These are phyloP conservation scores for Phylloporus gajari DNA, from an alignment of 1,284 basidiomycete species.

Conservation along the genomic window DNA sequence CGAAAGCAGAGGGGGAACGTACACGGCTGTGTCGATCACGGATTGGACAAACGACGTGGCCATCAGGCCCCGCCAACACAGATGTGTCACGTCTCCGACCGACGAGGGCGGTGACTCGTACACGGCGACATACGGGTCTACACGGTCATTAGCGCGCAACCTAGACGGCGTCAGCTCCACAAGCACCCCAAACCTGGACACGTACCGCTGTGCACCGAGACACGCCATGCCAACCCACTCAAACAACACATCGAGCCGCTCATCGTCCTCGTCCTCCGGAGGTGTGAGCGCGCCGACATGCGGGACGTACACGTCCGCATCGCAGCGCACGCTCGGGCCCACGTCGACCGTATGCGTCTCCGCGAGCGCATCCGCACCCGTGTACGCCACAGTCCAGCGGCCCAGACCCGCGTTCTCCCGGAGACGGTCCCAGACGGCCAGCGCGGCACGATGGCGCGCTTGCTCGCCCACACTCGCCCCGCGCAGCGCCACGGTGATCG, in stretches of 20 bases:
- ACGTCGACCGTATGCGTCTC: constrained; percentile 9
- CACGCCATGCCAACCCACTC: constrained; percentile 78
- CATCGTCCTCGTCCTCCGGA: constrained; percentile 15
- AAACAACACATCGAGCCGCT: constrained; percentile 57
- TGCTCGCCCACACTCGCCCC: constrained; percentile 44
- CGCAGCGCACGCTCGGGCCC: constrained; percentile 28
- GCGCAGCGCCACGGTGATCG: constrained; percentile 56
- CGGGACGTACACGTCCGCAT: constrained; percentile 50
- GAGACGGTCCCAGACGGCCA: constrained; percentile 54
- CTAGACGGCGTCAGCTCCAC: constrained; percentile 32
- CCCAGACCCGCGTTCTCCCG: constrained; percentile 46
- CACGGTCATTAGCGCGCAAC: constrained; percentile 51
- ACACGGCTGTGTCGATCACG: constrained; percentile 58
- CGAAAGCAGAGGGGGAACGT: constrained; percentile 4
- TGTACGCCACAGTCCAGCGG: constrained; percentile 58
- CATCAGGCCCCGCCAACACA: constrained; percentile 71
- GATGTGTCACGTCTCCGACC: constrained; percentile 58
- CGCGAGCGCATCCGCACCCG: neutral
- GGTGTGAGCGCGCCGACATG: constrained; percentile 36
- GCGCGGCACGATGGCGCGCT: constrained; percentile 47
- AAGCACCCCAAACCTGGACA: neutral
- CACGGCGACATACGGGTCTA: constrained; percentile 58
- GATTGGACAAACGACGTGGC: constrained; percentile 59
- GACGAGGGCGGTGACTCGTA: constrained; percentile 51
- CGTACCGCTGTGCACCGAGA: constrained; percentile 55